These are phyloP conservation scores for Dendrobium officinale DNA, from an alignment of 106 monocot genomes.

Conservation along the genomic window DNA sequence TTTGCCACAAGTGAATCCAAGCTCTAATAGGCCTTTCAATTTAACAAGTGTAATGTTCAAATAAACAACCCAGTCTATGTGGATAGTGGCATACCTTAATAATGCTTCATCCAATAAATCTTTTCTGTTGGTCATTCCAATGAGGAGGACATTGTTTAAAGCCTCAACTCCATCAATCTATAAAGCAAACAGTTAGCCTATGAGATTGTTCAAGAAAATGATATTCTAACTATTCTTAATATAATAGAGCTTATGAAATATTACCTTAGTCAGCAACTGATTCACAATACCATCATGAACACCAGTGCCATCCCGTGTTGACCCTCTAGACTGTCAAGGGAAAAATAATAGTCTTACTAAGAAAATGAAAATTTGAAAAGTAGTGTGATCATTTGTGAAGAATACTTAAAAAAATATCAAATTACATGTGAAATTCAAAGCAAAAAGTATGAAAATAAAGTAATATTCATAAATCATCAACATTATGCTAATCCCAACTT, in stretches of 20 bases:
- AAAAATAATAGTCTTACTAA: background rate
- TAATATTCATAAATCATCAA: too few relatives aligned
- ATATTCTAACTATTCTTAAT: slow-evolving; percentile 1
- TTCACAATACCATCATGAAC: slow-evolving; percentile 99
- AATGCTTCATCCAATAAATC: slow-evolving; percentile 97
- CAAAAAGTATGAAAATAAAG: too few relatives aligned
- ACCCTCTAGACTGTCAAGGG: slow-evolving; percentile 79
- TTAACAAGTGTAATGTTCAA: background rate
- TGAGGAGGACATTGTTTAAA: slow-evolving; percentile 95
- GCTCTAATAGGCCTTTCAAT: background rate
- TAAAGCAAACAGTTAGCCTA: slow-evolving; percentile 21
- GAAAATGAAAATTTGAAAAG: too few relatives aligned
- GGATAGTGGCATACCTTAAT: slow-evolving; percentile 44
- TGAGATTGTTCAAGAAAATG: slow-evolving; percentile 3
- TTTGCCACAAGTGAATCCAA: background rate
- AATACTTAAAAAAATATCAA: background rate
- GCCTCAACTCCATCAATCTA: slow-evolving; percentile 99
- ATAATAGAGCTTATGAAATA: background rate
- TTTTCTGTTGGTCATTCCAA: slow-evolving; percentile 99
- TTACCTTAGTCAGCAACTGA: slow-evolving; percentile 99
- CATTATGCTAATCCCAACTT: too few relatives aligned
- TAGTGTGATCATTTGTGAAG: too few relatives aligned
- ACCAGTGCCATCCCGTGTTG: slow-evolving; percentile 96
- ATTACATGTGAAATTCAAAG: too few relatives aligned
- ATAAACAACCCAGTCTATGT: background rate